Base-by-base conservation (phyloP, 768 basidiomycete species). In the Fomitopsis serialis region DNA sequence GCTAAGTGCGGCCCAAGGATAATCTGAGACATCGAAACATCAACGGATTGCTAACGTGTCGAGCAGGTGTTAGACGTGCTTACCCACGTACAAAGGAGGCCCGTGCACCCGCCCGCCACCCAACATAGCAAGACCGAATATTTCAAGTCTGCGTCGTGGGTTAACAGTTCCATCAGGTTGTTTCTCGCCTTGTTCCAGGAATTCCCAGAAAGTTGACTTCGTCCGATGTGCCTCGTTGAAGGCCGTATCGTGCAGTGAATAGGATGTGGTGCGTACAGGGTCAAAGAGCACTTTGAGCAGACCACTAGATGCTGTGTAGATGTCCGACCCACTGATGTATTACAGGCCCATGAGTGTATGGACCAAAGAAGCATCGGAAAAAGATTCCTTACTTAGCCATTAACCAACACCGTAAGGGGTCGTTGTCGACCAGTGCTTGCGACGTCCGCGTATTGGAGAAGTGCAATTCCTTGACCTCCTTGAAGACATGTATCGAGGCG, bases 1-100 rank as follows among this genome's bases (percentile, higher is more conserved):
- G 27, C 48, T 48, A 7, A 58, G 49, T 2, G 24, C 25, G 12
- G 47, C 36, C 58, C 58, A 59, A 2, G 58, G 58, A 36, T 53
- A 59, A 47, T 56, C 54, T 56, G 21, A 8, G 7, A 19, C 7
- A 19, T 4, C 13, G 15, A 6, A 8, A 4, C 37, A 15, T 40
- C 19, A 19, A 40, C 21, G 21, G 37, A n/a, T n/a, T n/a, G n/a
- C n/a, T n/a, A n/a, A n/a, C n/a, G n/a, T n/a, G n/a, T 19, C 21
- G 5, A 34, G 10, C 7, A 36, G 4, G 12, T 22, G 7, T 4
- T 15, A 36, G 7, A 7, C n/a, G 25, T 23, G 21, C 57, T 17
- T 9, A 58, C 58, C 58, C 10, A 22, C 40, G 34, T 50, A 47
- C 15, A 55, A n/a, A 12, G 52, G 46, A 3, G 54, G 25, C 4